Conservation (phyloP, 495 filamentous ascomycete species). For the Daldinia vernicosa region DNA sequence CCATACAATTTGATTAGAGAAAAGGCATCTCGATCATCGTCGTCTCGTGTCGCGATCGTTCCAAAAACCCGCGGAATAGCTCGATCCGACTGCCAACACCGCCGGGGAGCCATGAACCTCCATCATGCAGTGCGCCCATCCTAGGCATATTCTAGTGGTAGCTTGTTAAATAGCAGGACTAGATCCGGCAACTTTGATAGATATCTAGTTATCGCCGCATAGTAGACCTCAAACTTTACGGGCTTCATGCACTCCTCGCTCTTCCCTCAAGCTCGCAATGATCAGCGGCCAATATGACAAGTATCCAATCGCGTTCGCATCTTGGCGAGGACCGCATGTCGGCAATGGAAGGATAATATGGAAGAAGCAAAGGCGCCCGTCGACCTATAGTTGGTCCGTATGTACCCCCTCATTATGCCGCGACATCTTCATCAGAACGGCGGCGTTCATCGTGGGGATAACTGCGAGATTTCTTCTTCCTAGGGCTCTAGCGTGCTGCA, state of each 20-base stretch:
- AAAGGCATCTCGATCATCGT: background rate
- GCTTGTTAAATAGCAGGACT: slow-evolving; percentile 2
- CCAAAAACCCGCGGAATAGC: background rate
- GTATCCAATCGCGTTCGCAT: slow-evolving; percentile 8
- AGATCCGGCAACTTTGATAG: slow-evolving; percentile 1
- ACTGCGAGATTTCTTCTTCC: background rate
- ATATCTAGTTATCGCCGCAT: background rate
- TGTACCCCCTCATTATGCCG: slow-evolving; percentile 3
- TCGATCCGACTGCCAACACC: background rate
- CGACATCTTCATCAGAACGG: slow-evolving; percentile 3
- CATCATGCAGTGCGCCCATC: slow-evolving; percentile 10
- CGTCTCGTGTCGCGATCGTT: background rate
- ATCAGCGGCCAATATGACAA: slow-evolving; percentile 21
- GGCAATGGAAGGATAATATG: slow-evolving; percentile 1
- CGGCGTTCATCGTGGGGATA: background rate
- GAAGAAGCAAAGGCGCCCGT: slow-evolving; percentile 11
- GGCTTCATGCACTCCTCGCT: slow-evolving; percentile 2
- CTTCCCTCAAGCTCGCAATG: slow-evolving; percentile 9
- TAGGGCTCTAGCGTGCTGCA: background rate
- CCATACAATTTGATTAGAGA: background rate
- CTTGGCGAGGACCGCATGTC: slow-evolving; percentile 9
- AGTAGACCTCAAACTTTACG: slow-evolving; percentile 15
- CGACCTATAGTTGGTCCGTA: background rate
- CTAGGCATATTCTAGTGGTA: slow-evolving; percentile 1
- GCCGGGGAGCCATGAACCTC: background rate